phyloP scores from a whole-genome alignment of 106 monocot genomes.

The Allium fistulosum region DNA sequence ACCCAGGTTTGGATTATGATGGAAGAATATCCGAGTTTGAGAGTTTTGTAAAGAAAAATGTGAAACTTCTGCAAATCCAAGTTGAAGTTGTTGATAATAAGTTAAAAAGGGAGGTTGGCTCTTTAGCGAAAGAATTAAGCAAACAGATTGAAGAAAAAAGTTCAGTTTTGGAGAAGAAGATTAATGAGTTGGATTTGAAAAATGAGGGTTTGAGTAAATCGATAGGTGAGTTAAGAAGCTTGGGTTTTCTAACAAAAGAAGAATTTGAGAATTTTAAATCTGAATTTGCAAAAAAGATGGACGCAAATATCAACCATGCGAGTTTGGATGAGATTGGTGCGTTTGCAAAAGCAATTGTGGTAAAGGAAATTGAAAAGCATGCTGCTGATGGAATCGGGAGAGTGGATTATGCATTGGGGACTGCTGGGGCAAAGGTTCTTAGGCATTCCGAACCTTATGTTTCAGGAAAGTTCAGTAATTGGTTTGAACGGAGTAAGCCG shows the following conservation, averaged over 20 bases:
- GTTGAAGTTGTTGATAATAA: slow-evolving; percentile 67
- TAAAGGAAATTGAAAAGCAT: slow-evolving; percentile 59
- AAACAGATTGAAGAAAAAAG: slow-evolving; percentile 50
- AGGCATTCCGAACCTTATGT: slow-evolving; percentile 38
- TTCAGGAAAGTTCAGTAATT: slow-evolving; percentile 22
- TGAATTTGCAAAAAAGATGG: slow-evolving; percentile 10
- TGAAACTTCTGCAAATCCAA: slow-evolving; percentile 82
- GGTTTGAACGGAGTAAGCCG: slow-evolving; percentile 29
- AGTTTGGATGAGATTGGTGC: slow-evolving; percentile 36
- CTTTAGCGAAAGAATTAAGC: slow-evolving; percentile 15
- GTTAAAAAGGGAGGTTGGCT: slow-evolving; percentile 36
- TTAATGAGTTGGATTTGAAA: slow-evolving; percentile 41
- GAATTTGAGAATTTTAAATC: slow-evolving; percentile 34
- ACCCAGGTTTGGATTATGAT: slow-evolving; percentile 46
- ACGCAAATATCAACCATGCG: slow-evolving; percentile 12
- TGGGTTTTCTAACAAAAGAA: slow-evolving; percentile 39
- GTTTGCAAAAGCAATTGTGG: slow-evolving; percentile 43
- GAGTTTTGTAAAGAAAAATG: slow-evolving; percentile 55
- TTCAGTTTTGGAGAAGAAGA: slow-evolving; percentile 25
- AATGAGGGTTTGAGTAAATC: slow-evolving; percentile 37
- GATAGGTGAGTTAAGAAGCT: slow-evolving; percentile 33
- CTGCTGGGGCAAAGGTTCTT: slow-evolving; percentile 45
- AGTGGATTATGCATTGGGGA: slow-evolving; percentile 49
- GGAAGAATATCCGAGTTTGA: slow-evolving; percentile 62
- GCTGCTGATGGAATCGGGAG: slow-evolving; percentile 57